Percentiles rank a stretch among this genome's conserved stretches.
These are phyloP conservation scores for Peniophora sp. DNA, from an alignment of 1,284 basidiomycete genomes.

Conservation along the genomic window DNA sequence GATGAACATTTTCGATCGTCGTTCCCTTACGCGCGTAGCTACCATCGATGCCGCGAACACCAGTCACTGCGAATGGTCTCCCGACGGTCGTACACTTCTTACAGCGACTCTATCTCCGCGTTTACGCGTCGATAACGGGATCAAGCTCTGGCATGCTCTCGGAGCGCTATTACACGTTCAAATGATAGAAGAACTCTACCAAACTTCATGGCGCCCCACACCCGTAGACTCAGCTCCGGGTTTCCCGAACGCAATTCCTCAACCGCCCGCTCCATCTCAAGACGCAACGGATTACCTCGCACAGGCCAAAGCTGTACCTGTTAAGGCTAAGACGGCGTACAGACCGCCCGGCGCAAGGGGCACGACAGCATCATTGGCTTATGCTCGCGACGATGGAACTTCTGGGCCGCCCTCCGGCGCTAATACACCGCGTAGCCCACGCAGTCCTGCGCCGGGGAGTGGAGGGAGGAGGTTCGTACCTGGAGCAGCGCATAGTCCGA, in stretches of 20 bases:
- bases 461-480: conserved; percentile 14
- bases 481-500: conserved; percentile 47
- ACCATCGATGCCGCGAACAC: conserved; percentile 93
- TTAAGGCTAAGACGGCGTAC: conserved; percentile 77
- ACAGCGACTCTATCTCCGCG: conserved; percentile 93
- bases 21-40: conserved; percentile 75
- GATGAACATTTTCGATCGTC: conserved; percentile 88
- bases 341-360: conserved; percentile 91
- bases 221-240: conserved; percentile 55
- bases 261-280: conserved; percentile 65
- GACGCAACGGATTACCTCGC: conserved; percentile 39
- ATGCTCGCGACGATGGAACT: conserved; percentile 84
- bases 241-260: conserved; percentile 72
- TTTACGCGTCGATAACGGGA: conserved; percentile 92
- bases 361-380: conserved; percentile 75
- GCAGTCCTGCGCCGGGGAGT: conserved; percentile 49
- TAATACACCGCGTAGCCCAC: conserved; percentile 40
- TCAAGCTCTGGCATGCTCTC: conserved; percentile 93
- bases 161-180: conserved; percentile 82
- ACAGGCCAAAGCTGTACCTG: conserved; percentile 33
- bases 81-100: conserved; percentile 87
- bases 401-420: conserved; percentile 53
- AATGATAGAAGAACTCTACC: conserved; percentile 79
- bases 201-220: conserved; percentile 78
- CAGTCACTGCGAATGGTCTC: conserved; percentile 91